Base-by-base conservation (phyloP, 2,329 filamentous ascomycete species). In the Penicillium brasilianum region DNA sequence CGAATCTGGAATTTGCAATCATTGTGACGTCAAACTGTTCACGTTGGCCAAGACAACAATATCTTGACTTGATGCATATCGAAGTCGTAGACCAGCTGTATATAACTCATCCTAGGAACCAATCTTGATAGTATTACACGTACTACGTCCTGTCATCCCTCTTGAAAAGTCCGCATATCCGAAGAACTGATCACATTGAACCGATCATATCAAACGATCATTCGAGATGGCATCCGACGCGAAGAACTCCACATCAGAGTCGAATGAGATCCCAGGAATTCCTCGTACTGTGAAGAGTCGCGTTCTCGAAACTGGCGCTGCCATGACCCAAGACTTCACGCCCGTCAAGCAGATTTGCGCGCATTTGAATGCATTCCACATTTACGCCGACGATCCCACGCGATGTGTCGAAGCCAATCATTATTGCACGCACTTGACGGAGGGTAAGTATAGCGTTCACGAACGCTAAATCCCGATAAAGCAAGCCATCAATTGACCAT, bases 311-410 rank as follows among this genome's bases (percentile, higher is more conserved):
- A 72, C 72, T 10, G 77, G 77, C 18, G 77, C 78, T 4, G 58
- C 66, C 2, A 69, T 72, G 37, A 62, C 75, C 16, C 77, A 80
- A 58, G 74, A 79, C 65, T 92, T 96, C 74, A 80, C 83, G 0
- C 91, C 92, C 0, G 77, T 92, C 7, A 89, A 91, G 69, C 85
- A 87, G 56, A 84, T 96, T 52, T 95, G 92, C 76, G 91, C 90
- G 0, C 91, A 94, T 72, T 82, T 96, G 1, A 93, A 95, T 69
- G 92, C 91, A n/a, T 93, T 93, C 71, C 92, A 96, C 71, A 87
- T 88, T 51, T 95, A 95, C 72, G 88, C 88, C n/a, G 83, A 87
- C 28, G 90, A 94, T 49, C 87, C 88, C 0, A 83, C 80, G 1
- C 87, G 90, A 14, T 83, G 81, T 41, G 88, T 96, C 1, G 91